A percentile compares a stretch with the other conserved stretches of the same genome.
phyloP scores from a whole-genome alignment of 345 rosid species.

The Aquilaria malaccensis region DNA sequence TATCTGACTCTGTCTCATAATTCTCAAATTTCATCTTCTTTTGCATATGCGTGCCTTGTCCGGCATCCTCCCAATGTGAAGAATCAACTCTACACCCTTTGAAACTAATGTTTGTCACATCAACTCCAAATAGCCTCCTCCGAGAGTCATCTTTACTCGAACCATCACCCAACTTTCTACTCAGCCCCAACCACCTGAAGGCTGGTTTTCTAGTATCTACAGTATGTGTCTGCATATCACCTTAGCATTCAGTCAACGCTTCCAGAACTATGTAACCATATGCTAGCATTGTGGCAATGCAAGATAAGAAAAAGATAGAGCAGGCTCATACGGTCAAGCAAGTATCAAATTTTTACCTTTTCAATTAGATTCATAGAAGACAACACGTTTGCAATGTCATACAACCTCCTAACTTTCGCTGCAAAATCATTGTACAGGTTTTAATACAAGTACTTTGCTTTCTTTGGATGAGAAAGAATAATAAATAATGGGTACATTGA shows the following conservation, averaged over 20 bases:
- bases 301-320: too few species aligned
- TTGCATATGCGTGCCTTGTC: conserved; percentile 22
- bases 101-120: conserved; percentile 44
- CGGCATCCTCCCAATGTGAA: conserved; percentile 21
- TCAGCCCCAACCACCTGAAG: conserved; percentile 79
- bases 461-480: neutral
- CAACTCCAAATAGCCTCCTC: conserved; percentile 75
- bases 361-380: conserved; percentile 84
- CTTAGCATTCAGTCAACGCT: neutral
- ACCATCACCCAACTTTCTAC: conserved; percentile 32
- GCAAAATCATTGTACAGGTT: conserved; percentile 16
- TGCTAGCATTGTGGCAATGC: too few species aligned
- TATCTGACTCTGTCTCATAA: conserved; percentile 16
- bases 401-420: conserved; percentile 91
- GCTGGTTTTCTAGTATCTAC: conserved; percentile 76
- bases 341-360: conserved; percentile 42
- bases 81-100: conserved; percentile 41
- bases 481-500: conserved; percentile 1
- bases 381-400: conserved; percentile 84
- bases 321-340: too few species aligned
- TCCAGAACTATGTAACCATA: neutral
- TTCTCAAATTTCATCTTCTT: conserved; percentile 31
- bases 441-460: conserved; percentile 3
- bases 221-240: conserved; percentile 59
- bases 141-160: conserved; percentile 35